Base-by-base conservation (phyloP, 75 land plant genomes). In the Selaginella tamariscina region DNA sequence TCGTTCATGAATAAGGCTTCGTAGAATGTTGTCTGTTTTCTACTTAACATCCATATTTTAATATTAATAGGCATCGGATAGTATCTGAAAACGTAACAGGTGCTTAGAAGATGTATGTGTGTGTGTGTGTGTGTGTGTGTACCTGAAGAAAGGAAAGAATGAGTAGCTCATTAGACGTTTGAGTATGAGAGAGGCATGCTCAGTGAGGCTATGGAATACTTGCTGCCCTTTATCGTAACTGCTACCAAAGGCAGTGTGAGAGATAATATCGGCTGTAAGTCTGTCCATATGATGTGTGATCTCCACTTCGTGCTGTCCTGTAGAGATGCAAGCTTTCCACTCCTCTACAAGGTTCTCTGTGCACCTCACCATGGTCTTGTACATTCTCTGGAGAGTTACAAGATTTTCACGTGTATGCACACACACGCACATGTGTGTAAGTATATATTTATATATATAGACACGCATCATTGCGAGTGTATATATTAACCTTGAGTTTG, bases 301-400 rank as follows among this genome's bases (percentile, higher is more conserved):
- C n/a, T 59, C 62, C 24, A 59, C 26, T n/a, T 23, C 62, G 21
- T 59, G n/a, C 21, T 2, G 62, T 23, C 62, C 62, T 23, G 8
- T 9, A 5, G 21, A 27, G 0, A 83, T 27, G 5, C 49, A 15
- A 5, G 11, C 15, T 5, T 67, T 80, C 85, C 78, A 83, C 22
- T 62, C 39, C 21, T 24, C 31, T 0, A 82, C 0, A 28, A 84
- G 0, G 11, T 31, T 1, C 1, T 8, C 2, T 23, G 74, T 56
- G 0, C 69, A 56, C 18, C 81, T 76, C 32, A 65, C 26, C 83
- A 84, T 79, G 33, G 71, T 33, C n/a, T 15, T 49, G 72, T 21
- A 76, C 83, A 81, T 78, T 8, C 68, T 72, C 80, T 80, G 69
- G 29, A 26, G 30, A n/a, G n/a, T n/a, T n/a, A n/a, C n/a, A 31